Evolutionary conservation across 768 basidiomycete genomes (phyloP).

Genomic region (Lactarius sp.): DNA sequence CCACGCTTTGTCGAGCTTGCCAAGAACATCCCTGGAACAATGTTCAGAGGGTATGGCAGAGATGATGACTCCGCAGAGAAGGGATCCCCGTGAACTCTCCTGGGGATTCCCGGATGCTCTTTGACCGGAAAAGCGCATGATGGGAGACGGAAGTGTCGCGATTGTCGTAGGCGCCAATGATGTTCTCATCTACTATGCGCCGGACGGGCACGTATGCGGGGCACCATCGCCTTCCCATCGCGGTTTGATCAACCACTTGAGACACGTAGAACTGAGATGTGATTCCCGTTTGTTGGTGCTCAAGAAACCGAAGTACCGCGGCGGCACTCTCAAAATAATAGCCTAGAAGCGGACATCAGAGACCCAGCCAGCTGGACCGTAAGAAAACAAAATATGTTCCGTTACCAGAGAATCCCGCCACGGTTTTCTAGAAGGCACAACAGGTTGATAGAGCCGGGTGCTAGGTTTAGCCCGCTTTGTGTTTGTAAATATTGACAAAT

Average conservation of each 20-base stretch:
- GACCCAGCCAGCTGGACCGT: background rate
- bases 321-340: constrained; percentile 71
- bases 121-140: constrained; percentile 25
- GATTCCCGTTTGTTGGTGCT: constrained; percentile 62
- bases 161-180: constrained; percentile 59
- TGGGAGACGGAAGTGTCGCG: constrained; percentile 24
- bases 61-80: too few species aligned
- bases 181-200: constrained; percentile 63
- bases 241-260: too few species aligned
- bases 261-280: constrained; percentile 71
- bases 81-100: too few species aligned
- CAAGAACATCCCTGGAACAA: too few species aligned
- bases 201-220: constrained; percentile 57
- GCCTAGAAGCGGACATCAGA: constrained; percentile 39
- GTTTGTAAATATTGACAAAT: too few species aligned
- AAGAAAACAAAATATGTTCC: constrained; percentile 14
- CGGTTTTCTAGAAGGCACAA: constrained; percentile 88
- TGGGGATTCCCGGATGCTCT: constrained; percentile 23
- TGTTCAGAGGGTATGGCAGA: too few species aligned
- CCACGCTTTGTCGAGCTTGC: too few species aligned
- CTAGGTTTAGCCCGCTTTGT: constrained; percentile 41
- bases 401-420: constrained; percentile 74
- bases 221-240: constrained; percentile 44
- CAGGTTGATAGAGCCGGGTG: constrained; percentile 68
- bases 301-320: constrained; percentile 69